Percentiles rank a stretch among this genome's conserved stretches.
Conservation (phyloP, 2,329 filamentous ascomycete species). For the Arthroderma sp. region DNA sequence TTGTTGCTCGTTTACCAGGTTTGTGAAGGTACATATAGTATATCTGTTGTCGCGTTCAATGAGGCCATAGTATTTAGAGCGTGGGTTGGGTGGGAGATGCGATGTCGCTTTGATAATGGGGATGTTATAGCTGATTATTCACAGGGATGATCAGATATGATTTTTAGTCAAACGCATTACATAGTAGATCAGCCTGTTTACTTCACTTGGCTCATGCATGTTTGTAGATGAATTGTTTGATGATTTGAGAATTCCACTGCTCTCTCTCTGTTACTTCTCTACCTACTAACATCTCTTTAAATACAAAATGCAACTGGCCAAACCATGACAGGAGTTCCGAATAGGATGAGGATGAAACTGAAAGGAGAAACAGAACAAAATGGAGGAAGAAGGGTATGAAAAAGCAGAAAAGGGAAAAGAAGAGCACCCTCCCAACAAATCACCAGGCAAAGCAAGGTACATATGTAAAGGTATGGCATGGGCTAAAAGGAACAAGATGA, state of each 20-base stretch:
- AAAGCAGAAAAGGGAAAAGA: neutral
- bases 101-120: neutral
- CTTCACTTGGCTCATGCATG: neutral
- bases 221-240: neutral
- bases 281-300: neutral
- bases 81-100: neutral
- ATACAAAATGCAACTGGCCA: neutral
- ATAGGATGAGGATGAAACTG: neutral
- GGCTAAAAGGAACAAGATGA: conserved; percentile 1
- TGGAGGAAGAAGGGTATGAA: neutral
- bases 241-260: neutral
- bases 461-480: neutral
- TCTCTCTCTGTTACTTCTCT: neutral
- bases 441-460: neutral
- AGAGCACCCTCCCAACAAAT: neutral
- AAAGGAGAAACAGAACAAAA: neutral
- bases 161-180: too few relatives aligned
- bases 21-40: neutral
- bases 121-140: too few relatives aligned
- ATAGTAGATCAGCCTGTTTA: neutral
- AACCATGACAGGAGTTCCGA: neutral
- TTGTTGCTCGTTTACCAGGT: too few relatives aligned
- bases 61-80: neutral
- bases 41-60: neutral
- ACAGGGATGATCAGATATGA: too few relatives aligned